These are phyloP conservation scores for Lachnellula arida DNA, from an alignment of 2,329 filamentous ascomycete genomes.

Conservation along the genomic window DNA sequence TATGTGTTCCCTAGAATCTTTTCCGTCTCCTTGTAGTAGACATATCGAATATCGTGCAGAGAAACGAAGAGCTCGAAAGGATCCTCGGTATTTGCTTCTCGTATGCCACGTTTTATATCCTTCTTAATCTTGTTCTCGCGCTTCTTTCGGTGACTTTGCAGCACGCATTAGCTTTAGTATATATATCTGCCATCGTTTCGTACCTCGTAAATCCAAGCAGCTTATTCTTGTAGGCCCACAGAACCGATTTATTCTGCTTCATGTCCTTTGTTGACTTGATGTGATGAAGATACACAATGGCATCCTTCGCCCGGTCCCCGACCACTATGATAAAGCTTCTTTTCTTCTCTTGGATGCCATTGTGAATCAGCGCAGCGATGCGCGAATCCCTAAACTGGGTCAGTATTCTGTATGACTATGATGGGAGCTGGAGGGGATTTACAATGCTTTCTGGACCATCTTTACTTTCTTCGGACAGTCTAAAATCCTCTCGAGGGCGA, in stretches of 20 bases:
- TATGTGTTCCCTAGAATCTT: constrained; percentile 98
- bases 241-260: constrained; percentile 90
- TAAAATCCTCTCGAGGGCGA: constrained; percentile 18
- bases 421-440: neutral
- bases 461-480: constrained; percentile 2
- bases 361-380: constrained; percentile 85
- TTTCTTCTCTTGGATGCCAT: constrained; percentile 93
- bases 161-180: constrained; percentile 4
- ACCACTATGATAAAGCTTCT: constrained; percentile 97
- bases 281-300: constrained; percentile 91
- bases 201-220: constrained; percentile 83
- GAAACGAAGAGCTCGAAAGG: constrained; percentile 97
- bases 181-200: constrained; percentile 9
- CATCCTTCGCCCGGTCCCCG: constrained; percentile 90
- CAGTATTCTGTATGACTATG: neutral
- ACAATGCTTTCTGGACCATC: constrained; percentile 33
- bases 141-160: constrained; percentile 85
- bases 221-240: constrained; percentile 99
- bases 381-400: constrained; percentile 65
- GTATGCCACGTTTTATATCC: constrained; percentile 90
- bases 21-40: constrained; percentile 99
- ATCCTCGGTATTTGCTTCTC: constrained; percentile 88
- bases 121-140: constrained; percentile 97
- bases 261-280: constrained; percentile 88
- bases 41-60: constrained; percentile 95